These are phyloP conservation scores for Erucastrum elatum DNA, from an alignment of 345 rosid species.

Conservation along the genomic window DNA sequence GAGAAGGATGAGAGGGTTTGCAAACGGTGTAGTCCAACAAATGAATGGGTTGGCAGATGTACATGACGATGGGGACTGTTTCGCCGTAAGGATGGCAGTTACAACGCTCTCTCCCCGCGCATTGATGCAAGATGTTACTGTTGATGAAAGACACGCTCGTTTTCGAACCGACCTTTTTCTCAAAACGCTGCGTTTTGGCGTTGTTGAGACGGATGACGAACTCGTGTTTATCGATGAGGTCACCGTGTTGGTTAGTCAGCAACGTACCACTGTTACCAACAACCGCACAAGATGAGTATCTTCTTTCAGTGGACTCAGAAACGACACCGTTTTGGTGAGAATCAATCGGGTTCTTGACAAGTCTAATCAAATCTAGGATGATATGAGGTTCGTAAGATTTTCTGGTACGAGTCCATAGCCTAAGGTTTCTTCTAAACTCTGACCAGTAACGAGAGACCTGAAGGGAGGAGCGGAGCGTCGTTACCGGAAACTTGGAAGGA, in stretches of 20 bases:
- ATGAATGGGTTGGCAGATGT: slow-evolving; percentile 83
- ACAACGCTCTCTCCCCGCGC: slow-evolving; percentile 65
- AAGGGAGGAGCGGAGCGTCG: slow-evolving; percentile 51
- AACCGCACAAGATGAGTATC: slow-evolving; percentile 78
- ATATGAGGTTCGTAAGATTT: slow-evolving; percentile 56
- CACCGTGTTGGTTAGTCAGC: slow-evolving; percentile 55
- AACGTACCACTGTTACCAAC: slow-evolving; percentile 93
- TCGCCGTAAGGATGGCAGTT: slow-evolving; percentile 83
- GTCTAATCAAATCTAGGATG: slow-evolving; percentile 61
- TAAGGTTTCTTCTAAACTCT: slow-evolving; percentile 63
- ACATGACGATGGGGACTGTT: slow-evolving; percentile 67
- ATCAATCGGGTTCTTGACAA: slow-evolving; percentile 62
- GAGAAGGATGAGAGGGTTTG: slow-evolving; percentile 56
- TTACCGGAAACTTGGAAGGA: slow-evolving; percentile 39
- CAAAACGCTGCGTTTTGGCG: slow-evolving; percentile 57
- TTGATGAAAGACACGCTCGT: slow-evolving; percentile 78
- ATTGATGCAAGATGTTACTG: slow-evolving; percentile 79
- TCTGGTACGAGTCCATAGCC: slow-evolving; percentile 57
- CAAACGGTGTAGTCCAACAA: slow-evolving; percentile 77
- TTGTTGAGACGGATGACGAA: slow-evolving; percentile 84
- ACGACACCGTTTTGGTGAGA: slow-evolving; percentile 40
- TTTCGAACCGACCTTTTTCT: slow-evolving; percentile 67
- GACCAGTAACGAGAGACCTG: slow-evolving; percentile 66
- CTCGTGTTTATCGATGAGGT: slow-evolving; percentile 78
- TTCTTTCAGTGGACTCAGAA: neutral